Base-by-base conservation (phyloP, 805 yeast species). In the Lachancea thermotolerans region DNA sequence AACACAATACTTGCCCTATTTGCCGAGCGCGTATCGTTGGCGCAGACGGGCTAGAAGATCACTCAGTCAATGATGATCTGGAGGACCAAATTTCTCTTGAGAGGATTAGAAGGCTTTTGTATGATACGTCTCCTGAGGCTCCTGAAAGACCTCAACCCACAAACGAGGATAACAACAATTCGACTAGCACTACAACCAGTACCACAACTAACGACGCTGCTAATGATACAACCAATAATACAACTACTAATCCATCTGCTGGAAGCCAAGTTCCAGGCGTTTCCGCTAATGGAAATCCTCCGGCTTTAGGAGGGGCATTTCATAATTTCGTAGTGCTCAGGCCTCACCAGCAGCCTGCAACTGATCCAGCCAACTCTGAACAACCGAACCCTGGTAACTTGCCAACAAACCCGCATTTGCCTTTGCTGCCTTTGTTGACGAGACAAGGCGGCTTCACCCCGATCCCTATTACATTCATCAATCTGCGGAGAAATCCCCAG, bases 1-100 rank as follows among this genome's bases (percentile, higher is more conserved):
- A 76, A 18, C 81, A 84, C 55, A 74, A 78, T 28, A 78, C 87
- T 2, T 90, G 98, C 61, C 99, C 99, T 0, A 65, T 91, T 39
- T 91, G 99, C 61, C 78, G 98, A 47, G 70, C 70, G 14, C 68
- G 73, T 16, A 68, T 83, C 48, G 71, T 72, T 45, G 66, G 59
- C n/a, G 43, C 42, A 25, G 47, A 47, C 10, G 55, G 51, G 25
- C 35, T 51, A 25, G 48, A 32, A 34, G 35, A 35, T 15, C 33
- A 40, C 9, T 18, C 28, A 4, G 28, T 36, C 30, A 42, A 34
- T 21, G 43, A 48, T n/a, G 47, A 44, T 17, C 21, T 37, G 28
- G 48, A 40, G 4, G 45, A 40, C 16, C 35, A 37, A 25, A 31
- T 29, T 7, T 59, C 60, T 9, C 58, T 61, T 38, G 64, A 60